phyloP scores from a whole-genome alignment of 2,329 filamentous ascomycete species.

The Fusarium oxysporum region DNA sequence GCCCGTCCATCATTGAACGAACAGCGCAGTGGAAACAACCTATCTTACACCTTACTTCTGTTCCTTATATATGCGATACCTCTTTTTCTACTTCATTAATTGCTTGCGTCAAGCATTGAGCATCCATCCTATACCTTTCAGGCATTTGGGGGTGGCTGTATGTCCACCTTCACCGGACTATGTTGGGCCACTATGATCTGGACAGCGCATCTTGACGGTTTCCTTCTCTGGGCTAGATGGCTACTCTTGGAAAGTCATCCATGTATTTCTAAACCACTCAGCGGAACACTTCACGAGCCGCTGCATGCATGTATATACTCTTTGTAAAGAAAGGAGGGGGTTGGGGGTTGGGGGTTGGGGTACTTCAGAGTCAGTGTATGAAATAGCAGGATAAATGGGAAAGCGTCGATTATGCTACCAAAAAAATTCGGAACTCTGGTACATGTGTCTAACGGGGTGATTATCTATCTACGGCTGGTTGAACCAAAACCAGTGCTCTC shows the following conservation, averaged over 20 bases:
- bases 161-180: constrained; percentile 1
- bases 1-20: constrained; percentile 67
- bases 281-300: constrained; percentile 12
- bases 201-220: constrained; percentile 37
- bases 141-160: constrained; percentile 15
- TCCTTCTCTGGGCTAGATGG: constrained; percentile 46
- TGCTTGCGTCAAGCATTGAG: constrained; percentile 38
- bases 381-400: constrained; percentile 46
- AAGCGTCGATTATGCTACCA: constrained; percentile 39
- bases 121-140: constrained; percentile 28
- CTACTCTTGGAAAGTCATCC: constrained; percentile 45
- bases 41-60: constrained; percentile 21
- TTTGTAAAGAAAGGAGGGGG: constrained; percentile 33
- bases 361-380: constrained; percentile 26
- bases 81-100: constrained; percentile 43
- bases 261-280: constrained; percentile 46
- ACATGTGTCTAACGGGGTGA: background rate
- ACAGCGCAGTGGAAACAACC: constrained; percentile 1
- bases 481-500: constrained; percentile 81
- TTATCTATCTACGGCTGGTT: constrained; percentile 66
- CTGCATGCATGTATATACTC: constrained; percentile 44
- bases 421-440: background rate
- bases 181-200: constrained; percentile 23
- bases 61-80: constrained; percentile 38
- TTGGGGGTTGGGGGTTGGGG: constrained; percentile 5